Base-by-base conservation (phyloP, 2,329 filamentous ascomycete genomes). In the Juglanconis sp. region DNA sequence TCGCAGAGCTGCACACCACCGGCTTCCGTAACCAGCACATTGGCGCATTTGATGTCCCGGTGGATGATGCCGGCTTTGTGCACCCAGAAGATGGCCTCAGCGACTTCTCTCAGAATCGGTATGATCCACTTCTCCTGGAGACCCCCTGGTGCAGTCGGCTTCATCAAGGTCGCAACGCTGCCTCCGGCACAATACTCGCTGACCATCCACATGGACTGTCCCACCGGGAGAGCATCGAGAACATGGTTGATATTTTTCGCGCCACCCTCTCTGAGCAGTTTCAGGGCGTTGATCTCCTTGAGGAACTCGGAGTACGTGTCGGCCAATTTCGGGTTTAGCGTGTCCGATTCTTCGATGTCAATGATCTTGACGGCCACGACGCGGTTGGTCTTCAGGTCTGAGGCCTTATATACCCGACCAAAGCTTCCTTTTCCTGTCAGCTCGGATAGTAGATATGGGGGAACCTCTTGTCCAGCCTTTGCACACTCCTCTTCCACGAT, bases 171-270 rank as follows among this genome's bases (percentile, higher is more conserved):
- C 65, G 84, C 88, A 71, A 96, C 88, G 71, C 91, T 95, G 53
- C 91, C 91, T 63, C 91, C 91, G 5, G 89, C 90, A 68, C 91
- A 93, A 72, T 93, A 92, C 74, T 95, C 90, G 61, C 89, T 93
- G 59, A 95, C 86, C 78, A 95, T 91, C 91, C 91, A 96, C 77
- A 96, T 87, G 62, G 91, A 85, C 66, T 89, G 87, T 47, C 89
- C 89, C 42, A 94, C 86, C 8, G 89, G 86, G 24, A 93, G 81
- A 4, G 90, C 90, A 65, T 93, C 90, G 67, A 93, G 87, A 55
- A 94, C 88, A 67, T 87, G 83, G 71, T 94, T 95, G 75, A 96
- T 87, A 69, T 94, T 94, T 66, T 84, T 83, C 17, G 90, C 90
- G 52, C 87, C 88, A 65, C 83, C 89, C 65, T 91, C 87, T 68